A percentile compares a stretch with the other conserved stretches of the same genome.
Evolutionary conservation across 1,139 yeast species (phyloP).

Genomic region (Protomyces lactucae-debilis): DNA sequence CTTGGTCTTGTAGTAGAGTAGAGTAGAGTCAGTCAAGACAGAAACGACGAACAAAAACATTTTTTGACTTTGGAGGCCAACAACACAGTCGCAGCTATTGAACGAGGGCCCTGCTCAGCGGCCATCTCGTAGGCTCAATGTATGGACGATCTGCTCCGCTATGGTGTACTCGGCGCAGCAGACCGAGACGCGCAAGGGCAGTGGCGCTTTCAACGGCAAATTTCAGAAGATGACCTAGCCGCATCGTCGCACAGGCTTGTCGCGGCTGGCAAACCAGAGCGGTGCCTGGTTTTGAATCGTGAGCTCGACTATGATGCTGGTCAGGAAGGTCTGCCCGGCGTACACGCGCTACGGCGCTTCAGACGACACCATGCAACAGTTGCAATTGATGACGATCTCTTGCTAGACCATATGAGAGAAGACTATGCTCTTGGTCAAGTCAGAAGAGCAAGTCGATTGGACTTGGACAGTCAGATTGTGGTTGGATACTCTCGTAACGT

Average conservation of each 20-base stretch:
- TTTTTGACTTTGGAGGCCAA: not conserved
- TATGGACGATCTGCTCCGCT: not conserved
- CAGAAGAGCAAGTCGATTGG: not conserved
- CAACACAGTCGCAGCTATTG: not conserved
- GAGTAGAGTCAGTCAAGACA: not conserved
- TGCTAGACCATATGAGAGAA: slow-evolving; percentile 3
- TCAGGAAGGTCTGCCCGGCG: slow-evolving; percentile 4
- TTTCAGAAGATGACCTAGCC: not conserved
- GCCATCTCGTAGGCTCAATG: not conserved
- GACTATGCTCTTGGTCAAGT: not conserved
- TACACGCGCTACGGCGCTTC: not conserved
- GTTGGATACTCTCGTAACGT: not conserved
- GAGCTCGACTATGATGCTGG: not conserved
- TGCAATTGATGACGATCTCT: not conserved
- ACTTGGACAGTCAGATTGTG: not conserved
- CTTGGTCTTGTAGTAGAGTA: not conserved
- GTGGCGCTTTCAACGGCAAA: not conserved
- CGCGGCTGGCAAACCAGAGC: not conserved
- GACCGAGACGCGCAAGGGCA: not conserved
- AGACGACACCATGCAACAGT: slow-evolving; percentile 2
- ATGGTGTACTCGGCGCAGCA: not conserved
- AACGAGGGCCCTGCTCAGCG: no score
- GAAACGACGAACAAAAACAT: not conserved
- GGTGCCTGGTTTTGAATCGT: not conserved
- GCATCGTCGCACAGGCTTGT: not conserved